phyloP scores from a whole-genome alignment of 371 early-diverging fungal species.

The Mucor piriformis region DNA sequence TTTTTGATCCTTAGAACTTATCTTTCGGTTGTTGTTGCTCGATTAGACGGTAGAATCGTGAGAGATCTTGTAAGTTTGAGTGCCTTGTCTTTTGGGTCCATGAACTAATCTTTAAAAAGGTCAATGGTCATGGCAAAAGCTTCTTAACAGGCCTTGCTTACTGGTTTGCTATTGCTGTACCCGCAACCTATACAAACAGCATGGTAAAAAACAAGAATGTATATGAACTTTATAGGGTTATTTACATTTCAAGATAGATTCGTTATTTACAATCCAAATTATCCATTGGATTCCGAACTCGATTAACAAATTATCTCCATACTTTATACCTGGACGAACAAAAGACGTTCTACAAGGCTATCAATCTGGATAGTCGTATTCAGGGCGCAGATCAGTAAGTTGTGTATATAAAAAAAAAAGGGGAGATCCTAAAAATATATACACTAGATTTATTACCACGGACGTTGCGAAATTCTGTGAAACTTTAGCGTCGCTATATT shows the following conservation, averaged over 20 bases:
- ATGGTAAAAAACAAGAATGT: slow-evolving; percentile 66
- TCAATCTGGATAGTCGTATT: slow-evolving; percentile 83
- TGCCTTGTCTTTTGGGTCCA: not conserved
- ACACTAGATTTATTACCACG: slow-evolving; percentile 71
- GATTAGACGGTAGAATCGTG: slow-evolving; percentile 93
- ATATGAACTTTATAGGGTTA: not conserved
- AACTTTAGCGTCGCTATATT: slow-evolving; percentile 72
- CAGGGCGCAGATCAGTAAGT: slow-evolving; percentile 84
- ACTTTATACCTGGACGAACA: slow-evolving; percentile 74
- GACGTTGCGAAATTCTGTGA: slow-evolving; percentile 88
- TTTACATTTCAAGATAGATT: slow-evolving; percentile 45
- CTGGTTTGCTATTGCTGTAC: slow-evolving; percentile 96
- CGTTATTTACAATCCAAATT: slow-evolving; percentile 91
- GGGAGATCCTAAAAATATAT: not conserved
- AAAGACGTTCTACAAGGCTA: slow-evolving; percentile 82
- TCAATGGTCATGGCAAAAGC: slow-evolving; percentile 40
- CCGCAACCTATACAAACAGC: slow-evolving; percentile 97
- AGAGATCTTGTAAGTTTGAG: slow-evolving; percentile 77
- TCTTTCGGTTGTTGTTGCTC: slow-evolving; percentile 89
- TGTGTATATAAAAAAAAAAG: not conserved
- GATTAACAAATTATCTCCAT: slow-evolving; percentile 80
- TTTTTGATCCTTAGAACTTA: slow-evolving; percentile 92
- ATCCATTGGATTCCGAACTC: slow-evolving; percentile 85
- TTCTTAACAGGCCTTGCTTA: slow-evolving; percentile 64
- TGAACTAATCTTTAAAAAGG: slow-evolving; percentile 20